Conservation (phyloP, 345 rosid species). For the Pistacia vera region DNA sequence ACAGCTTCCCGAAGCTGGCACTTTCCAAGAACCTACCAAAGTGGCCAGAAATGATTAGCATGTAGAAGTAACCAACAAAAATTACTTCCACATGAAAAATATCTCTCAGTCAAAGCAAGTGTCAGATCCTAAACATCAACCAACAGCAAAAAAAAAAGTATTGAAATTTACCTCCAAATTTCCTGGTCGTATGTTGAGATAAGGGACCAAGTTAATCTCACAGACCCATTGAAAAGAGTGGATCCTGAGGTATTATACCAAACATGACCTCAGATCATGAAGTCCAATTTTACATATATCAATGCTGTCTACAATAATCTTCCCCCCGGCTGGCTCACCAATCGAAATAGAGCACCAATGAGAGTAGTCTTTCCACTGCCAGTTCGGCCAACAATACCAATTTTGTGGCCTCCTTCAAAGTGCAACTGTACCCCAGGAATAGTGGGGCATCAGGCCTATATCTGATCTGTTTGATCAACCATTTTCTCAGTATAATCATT, state of each 20-base stretch:
- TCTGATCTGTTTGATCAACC: too few relatives aligned
- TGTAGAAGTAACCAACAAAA: not conserved
- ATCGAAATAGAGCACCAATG: slow-evolving; percentile 85
- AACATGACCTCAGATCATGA: slow-evolving; percentile 82
- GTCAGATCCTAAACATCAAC: too few relatives aligned
- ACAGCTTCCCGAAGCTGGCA: slow-evolving; percentile 85
- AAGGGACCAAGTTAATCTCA: slow-evolving; percentile 87
- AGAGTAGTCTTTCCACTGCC: slow-evolving; percentile 97
- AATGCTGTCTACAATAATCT: slow-evolving; percentile 74
- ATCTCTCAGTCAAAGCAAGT: too few relatives aligned
- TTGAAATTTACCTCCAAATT: slow-evolving; percentile 75
- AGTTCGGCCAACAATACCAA: slow-evolving; percentile 92
- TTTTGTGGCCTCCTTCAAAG: slow-evolving; percentile 88
- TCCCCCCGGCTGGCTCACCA: slow-evolving; percentile 88
- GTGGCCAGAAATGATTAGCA: not conserved
- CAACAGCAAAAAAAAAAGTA: slow-evolving; percentile 11
- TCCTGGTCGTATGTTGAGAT: slow-evolving; percentile 77
- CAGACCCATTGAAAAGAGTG: slow-evolving; percentile 93
- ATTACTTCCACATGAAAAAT: too few relatives aligned
- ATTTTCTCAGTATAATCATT: too few relatives aligned
- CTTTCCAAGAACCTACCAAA: slow-evolving; percentile 69
- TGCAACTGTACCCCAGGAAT: too few relatives aligned
- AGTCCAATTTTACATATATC: slow-evolving; percentile 80
- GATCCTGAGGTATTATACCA: slow-evolving; percentile 95
- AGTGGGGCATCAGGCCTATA: too few relatives aligned